phyloP scores from a whole-genome alignment of 345 rosid species.

The Lepidium didymum region DNA sequence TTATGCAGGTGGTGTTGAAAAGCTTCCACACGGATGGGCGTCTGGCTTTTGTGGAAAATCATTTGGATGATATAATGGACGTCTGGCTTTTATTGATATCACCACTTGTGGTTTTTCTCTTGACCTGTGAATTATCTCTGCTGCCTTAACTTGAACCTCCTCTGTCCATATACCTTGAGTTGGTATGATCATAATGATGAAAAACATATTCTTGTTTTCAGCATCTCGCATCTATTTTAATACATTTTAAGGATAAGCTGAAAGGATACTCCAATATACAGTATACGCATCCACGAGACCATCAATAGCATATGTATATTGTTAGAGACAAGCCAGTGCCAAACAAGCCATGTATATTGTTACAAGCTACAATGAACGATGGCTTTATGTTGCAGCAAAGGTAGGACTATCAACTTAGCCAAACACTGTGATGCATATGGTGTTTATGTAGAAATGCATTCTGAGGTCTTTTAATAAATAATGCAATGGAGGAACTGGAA shows the following conservation, averaged over 20 bases:
- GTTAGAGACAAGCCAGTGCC: slow-evolving; percentile 73
- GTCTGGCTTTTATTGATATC: no score
- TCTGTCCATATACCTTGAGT: slow-evolving; percentile 85
- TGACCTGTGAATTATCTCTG: no score
- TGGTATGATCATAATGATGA: slow-evolving; percentile 44
- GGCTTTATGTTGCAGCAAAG: slow-evolving; percentile 57
- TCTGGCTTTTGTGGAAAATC: no score
- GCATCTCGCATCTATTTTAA: not conserved
- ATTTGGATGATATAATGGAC: no score
- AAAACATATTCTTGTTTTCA: not conserved
- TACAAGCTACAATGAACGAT: no score
- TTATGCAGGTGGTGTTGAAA: slow-evolving; percentile 83
- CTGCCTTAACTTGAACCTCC: slow-evolving; percentile 97
- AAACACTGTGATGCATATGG: slow-evolving; percentile 43
- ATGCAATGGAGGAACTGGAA: slow-evolving; percentile 97
- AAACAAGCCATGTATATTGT: no score
- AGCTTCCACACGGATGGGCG: slow-evolving; percentile 90
- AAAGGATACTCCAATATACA: slow-evolving; percentile 70
- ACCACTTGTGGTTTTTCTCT: no score
- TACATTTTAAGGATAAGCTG: slow-evolving; percentile 73
- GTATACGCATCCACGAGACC: slow-evolving; percentile 73
- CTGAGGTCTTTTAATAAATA: slow-evolving; percentile 76
- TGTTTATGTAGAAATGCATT: slow-evolving; percentile 71
- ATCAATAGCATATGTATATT: slow-evolving; percentile 92
- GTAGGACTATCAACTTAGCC: slow-evolving; percentile 37